Evolutionary conservation across 495 filamentous ascomycete genomes (phyloP).

Genomic region (Rusavskia elegans): DNA sequence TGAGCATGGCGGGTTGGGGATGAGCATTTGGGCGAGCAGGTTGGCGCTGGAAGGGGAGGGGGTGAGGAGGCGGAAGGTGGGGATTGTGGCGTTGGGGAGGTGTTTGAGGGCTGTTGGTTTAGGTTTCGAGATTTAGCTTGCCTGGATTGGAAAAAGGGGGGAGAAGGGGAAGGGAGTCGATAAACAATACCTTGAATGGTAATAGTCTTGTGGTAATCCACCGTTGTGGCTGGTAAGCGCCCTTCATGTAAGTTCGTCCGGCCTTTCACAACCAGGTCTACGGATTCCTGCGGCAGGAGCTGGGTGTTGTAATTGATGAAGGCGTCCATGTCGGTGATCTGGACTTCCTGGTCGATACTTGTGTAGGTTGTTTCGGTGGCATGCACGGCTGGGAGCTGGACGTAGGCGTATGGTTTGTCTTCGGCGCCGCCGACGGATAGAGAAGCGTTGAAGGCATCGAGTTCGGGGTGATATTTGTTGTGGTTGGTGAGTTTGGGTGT

Average conservation of each 20-base stretch:
- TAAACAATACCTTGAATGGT: constrained; percentile 36
- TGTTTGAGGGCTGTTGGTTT: constrained; percentile 14
- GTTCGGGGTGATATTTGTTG: constrained; percentile 34
- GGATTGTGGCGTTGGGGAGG: constrained; percentile 30
- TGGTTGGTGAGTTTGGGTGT: constrained; percentile 28
- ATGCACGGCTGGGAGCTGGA: constrained; percentile 37
- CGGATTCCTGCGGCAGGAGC: constrained; percentile 38
- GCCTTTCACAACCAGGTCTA: constrained; percentile 42
- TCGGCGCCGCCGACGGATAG: constrained; percentile 38
- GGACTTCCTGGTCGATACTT: constrained; percentile 36
- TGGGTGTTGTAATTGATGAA: constrained; percentile 41
- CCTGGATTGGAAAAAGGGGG: no score
- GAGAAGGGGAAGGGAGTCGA: no score
- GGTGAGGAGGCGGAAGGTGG: constrained; percentile 26
- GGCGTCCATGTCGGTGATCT: constrained; percentile 33
- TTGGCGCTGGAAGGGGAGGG: constrained; percentile 33
- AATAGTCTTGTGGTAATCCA: constrained; percentile 40
- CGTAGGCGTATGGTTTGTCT: constrained; percentile 36
- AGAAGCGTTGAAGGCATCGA: constrained; percentile 38
- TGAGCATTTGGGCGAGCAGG: constrained; percentile 43
- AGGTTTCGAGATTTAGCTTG: no score
- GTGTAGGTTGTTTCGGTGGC: constrained; percentile 36
- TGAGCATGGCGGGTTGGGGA: constrained; percentile 57
- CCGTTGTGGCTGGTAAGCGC: constrained; percentile 27
- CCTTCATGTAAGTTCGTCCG: constrained; percentile 36